phyloP scores from a whole-genome alignment of 768 basidiomycete species.

The Gloeostereum incarnatum region DNA sequence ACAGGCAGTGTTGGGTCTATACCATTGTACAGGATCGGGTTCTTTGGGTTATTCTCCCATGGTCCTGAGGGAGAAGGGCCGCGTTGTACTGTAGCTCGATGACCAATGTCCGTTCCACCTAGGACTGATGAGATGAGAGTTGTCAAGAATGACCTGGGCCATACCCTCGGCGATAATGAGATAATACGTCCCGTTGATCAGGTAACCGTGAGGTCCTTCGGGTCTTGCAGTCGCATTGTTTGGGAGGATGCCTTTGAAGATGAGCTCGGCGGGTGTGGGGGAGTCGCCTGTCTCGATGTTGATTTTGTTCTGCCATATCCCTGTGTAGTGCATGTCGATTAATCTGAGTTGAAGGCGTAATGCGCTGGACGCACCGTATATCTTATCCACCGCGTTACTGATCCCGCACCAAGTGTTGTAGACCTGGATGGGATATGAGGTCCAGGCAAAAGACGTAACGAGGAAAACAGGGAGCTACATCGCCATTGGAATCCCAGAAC shows the following conservation, averaged over 20 bases:
- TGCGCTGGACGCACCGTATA: conserved; percentile 19
- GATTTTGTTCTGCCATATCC: conserved; percentile 31
- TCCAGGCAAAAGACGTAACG: neutral
- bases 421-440: conserved; percentile 13
- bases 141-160: conserved; percentile 1
- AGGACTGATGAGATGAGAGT: neutral
- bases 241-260: conserved; percentile 27
- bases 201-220: conserved; percentile 31
- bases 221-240: conserved; percentile 23
- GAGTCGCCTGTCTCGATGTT: conserved; percentile 25
- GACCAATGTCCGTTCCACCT: conserved; percentile 27
- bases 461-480: conserved; percentile 12
- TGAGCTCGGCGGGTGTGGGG: conserved; percentile 22
- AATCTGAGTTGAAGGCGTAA: neutral
- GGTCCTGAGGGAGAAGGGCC: conserved; percentile 27
- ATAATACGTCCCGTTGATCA: conserved; percentile 27
- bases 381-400: conserved; percentile 28
- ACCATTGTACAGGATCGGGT: conserved; percentile 30
- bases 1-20: conserved; percentile 22
- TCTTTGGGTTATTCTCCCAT: conserved; percentile 29
- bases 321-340: conserved; percentile 9
- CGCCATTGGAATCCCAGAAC: conserved; percentile 31
- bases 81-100: conserved; percentile 27
- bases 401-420: conserved; percentile 28
- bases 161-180: conserved; percentile 30